phyloP scores from a whole-genome alignment of 192 early-diverging fungal species.

The Oehlia diaphana region DNA sequence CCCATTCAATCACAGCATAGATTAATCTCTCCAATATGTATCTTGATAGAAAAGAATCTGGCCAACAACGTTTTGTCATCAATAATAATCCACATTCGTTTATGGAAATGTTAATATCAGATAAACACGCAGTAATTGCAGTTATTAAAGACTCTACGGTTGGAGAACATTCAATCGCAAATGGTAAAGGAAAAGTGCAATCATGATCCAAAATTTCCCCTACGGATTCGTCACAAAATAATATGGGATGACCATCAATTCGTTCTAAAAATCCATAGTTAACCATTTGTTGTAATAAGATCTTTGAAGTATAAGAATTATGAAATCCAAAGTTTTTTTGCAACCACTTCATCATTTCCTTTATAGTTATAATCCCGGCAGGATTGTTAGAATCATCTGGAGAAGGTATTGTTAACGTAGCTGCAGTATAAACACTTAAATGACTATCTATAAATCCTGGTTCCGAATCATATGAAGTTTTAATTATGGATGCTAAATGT shows the following conservation, averaged over 20 bases:
- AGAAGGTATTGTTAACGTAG: neutral
- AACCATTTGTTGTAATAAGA: constrained; percentile 54
- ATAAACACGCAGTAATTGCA: constrained; percentile 49
- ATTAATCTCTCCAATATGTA: constrained; percentile 52
- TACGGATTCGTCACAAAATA: constrained; percentile 27
- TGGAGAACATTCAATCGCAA: constrained; percentile 51
- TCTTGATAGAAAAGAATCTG: constrained; percentile 57
- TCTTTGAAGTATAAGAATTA: constrained; percentile 30
- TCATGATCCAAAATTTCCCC: neutral
- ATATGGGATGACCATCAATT: constrained; percentile 45
- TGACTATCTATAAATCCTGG: neutral
- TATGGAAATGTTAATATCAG: constrained; percentile 49
- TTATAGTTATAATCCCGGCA: constrained; percentile 31
- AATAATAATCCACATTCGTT: constrained; percentile 58
- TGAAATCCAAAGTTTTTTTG: constrained; percentile 42
- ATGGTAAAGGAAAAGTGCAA: constrained; percentile 52
- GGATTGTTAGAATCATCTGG: constrained; percentile 1
- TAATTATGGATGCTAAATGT: constrained; percentile 51
- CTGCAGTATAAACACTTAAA: neutral
- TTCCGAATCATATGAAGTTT: constrained; percentile 33
- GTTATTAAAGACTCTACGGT: constrained; percentile 54
- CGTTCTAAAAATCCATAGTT: constrained; percentile 58
- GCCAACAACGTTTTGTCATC: constrained; percentile 53
- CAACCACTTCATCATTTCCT: constrained; percentile 39
- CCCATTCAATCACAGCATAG: constrained; percentile 49